phyloP scores from a whole-genome alignment of 116 monocot species.

The Zostera marina region DNA sequence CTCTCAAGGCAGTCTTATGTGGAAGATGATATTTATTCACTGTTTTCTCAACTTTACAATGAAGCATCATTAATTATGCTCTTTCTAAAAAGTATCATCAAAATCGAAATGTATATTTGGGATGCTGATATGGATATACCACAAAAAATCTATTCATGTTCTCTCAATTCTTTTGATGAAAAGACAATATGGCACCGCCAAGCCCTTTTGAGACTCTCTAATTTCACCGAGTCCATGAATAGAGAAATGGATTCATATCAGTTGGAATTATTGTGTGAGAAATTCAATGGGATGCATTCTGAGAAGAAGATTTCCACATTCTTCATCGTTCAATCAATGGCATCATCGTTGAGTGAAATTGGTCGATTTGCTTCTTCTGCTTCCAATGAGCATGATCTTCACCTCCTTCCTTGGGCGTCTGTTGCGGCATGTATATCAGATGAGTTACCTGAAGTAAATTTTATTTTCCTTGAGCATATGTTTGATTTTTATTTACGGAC shows the following conservation, averaged over 20 bases:
- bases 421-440: slow-evolving; percentile 79
- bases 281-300: slow-evolving; percentile 19
- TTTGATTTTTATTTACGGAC: not conserved
- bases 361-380: slow-evolving; percentile 57
- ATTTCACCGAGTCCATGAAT: slow-evolving; percentile 16
- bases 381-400: slow-evolving; percentile 77
- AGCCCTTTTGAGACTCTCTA: slow-evolving; percentile 43
- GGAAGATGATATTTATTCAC: slow-evolving; percentile 62
- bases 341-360: slow-evolving; percentile 54
- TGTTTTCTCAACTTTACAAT: slow-evolving; percentile 71
- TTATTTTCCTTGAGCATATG: not conserved
- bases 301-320: slow-evolving; percentile 46
- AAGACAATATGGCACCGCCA: slow-evolving; percentile 53
- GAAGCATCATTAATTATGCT: slow-evolving; percentile 70
- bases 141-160: slow-evolving; percentile 63
- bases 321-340: slow-evolving; percentile 78
- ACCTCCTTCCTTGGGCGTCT: slow-evolving; percentile 86
- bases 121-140: slow-evolving; percentile 39
- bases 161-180: slow-evolving; percentile 42
- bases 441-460: slow-evolving; percentile 36
- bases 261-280: slow-evolving; percentile 56
- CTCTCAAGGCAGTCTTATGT: slow-evolving; percentile 75
- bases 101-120: slow-evolving; percentile 87
- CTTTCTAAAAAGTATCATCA: slow-evolving; percentile 73
- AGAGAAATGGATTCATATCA: slow-evolving; percentile 42